Evolutionary conservation across 129 eudicot genomes (phyloP).

Genomic region (Erigeron canadensis): DNA sequence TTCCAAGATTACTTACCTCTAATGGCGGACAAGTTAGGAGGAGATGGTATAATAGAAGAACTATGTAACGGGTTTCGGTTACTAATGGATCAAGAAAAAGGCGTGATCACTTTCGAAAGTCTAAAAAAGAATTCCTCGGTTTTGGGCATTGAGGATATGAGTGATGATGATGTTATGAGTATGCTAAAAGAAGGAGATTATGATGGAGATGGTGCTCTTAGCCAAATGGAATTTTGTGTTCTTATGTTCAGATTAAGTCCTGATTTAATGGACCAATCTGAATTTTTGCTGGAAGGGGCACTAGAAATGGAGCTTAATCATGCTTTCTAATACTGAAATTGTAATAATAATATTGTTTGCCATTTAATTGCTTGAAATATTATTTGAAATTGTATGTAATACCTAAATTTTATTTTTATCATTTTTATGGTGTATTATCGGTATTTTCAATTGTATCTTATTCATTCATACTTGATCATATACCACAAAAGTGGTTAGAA

Average conservation of each 20-base stretch:
- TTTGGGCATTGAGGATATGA: conserved; percentile 59
- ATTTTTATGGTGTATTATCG: no score
- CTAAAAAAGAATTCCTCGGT: conserved; percentile 56
- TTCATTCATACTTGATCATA: no score
- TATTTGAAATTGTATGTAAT: background rate
- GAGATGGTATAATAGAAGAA: conserved; percentile 65
- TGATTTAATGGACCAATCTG: conserved; percentile 70
- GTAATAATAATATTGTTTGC: background rate
- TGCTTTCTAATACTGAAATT: background rate
- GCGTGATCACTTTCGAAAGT: conserved; percentile 77
- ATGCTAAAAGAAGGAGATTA: conserved; percentile 76
- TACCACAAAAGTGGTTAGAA: no score
- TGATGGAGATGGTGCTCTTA: conserved; percentile 76
- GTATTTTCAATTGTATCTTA: no score
- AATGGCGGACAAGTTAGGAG: conserved; percentile 82
- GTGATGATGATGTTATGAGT: conserved; percentile 49
- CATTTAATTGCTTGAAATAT: background rate
- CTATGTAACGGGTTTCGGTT: conserved; percentile 67
- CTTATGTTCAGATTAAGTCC: conserved; percentile 89
- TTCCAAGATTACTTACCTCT: conserved; percentile 67
- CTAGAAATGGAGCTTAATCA: conserved; percentile 37
- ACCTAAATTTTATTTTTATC: no score
- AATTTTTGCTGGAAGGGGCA: conserved; percentile 71
- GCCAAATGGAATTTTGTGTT: conserved; percentile 88
- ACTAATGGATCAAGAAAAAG: conserved; percentile 59